Conservation (phyloP, 768 basidiomycete genomes). For the Solioccasus polychromus region DNA sequence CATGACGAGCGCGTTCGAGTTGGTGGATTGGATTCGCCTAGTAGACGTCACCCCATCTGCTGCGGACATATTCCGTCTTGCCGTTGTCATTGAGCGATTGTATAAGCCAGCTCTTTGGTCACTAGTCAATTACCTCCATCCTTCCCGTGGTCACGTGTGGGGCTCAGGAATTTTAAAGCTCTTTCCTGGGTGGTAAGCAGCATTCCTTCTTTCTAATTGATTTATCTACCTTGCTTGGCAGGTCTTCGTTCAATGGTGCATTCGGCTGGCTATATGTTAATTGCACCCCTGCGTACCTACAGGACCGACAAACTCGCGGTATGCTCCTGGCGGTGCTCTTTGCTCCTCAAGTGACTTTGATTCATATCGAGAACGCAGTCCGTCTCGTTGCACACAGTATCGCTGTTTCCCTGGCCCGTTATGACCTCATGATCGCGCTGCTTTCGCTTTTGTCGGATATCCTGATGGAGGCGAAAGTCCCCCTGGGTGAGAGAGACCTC, state of each 20-base stretch:
- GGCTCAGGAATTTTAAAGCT: slow-evolving; percentile 16
- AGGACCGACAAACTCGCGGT: slow-evolving; percentile 20
- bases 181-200: slow-evolving; percentile 29
- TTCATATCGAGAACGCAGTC: slow-evolving; percentile 36
- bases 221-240: slow-evolving; percentile 1
- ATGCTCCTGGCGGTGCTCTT: slow-evolving; percentile 38
- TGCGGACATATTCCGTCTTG: slow-evolving; percentile 41
- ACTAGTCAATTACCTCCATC: slow-evolving; percentile 44
- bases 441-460: slow-evolving; percentile 41
- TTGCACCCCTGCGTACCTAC: slow-evolving; percentile 20
- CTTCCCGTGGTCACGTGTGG: slow-evolving; percentile 44
- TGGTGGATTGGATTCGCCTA: slow-evolving; percentile 66
- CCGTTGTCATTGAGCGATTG: slow-evolving; percentile 37
- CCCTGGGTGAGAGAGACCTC: slow-evolving; percentile 31
- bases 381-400: slow-evolving; percentile 39
- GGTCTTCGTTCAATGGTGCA: slow-evolving; percentile 10
- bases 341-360: slow-evolving; percentile 17
- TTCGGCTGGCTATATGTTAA: slow-evolving; percentile 51
- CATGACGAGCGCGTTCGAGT: slow-evolving; percentile 44
- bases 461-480: slow-evolving; percentile 24
- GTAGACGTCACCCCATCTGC: slow-evolving; percentile 33
- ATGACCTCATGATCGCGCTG: slow-evolving; percentile 29
- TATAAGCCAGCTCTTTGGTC: slow-evolving; percentile 41
- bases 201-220: not conserved
- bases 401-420: slow-evolving; percentile 12